Percentiles rank a stretch among this genome's conserved stretches.
Evolutionary conservation across 352 stramenopile genomes (phyloP).

Genomic region (Labyrinthula sp.): DNA sequence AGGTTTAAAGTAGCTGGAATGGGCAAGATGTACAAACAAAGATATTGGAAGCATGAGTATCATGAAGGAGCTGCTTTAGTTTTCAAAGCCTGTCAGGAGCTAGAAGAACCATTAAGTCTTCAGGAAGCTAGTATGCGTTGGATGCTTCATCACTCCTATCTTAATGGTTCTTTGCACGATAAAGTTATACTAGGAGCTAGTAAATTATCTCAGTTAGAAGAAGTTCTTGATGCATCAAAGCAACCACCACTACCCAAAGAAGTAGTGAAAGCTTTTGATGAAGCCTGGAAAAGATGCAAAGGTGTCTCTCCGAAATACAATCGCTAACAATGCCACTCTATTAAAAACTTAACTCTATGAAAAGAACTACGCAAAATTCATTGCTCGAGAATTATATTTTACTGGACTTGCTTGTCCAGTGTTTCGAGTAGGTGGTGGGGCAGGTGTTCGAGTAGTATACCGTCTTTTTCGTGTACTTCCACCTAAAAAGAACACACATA

Average conservation of each 20-base stretch:
- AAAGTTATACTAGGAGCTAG: conserved; percentile 47
- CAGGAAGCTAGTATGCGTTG: conserved; percentile 46
- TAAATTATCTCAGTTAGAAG: conserved; percentile 42
- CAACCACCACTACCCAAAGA: conserved; percentile 33
- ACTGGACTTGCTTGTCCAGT: no score
- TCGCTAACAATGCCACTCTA: no score
- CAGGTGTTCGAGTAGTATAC: no score
- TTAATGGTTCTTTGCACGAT: conserved; percentile 36
- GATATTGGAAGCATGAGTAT: conserved; percentile 47
- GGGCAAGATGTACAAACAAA: conserved; percentile 43
- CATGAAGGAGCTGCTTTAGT: conserved; percentile 47
- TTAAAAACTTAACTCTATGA: no score
- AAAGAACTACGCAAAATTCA: no score
- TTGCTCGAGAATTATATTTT: no score
- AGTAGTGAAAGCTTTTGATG: conserved; percentile 44
- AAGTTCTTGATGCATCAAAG: conserved; percentile 40
- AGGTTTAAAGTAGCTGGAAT: conserved; percentile 46
- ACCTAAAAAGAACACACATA: no score
- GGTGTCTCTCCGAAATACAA: conserved; percentile 25
- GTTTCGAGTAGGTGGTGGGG: no score
- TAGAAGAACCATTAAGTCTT: conserved; percentile 40
- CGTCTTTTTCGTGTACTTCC: no score
- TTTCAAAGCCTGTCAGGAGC: conserved; percentile 39
- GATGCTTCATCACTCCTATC: conserved; percentile 44
- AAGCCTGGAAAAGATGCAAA: conserved; percentile 39